Evolutionary conservation across 108 stramenopile genomes (phyloP), one percentile per base, ranked within the genome.

Genomic region (Phaeodactylum tricornutum): DNA sequence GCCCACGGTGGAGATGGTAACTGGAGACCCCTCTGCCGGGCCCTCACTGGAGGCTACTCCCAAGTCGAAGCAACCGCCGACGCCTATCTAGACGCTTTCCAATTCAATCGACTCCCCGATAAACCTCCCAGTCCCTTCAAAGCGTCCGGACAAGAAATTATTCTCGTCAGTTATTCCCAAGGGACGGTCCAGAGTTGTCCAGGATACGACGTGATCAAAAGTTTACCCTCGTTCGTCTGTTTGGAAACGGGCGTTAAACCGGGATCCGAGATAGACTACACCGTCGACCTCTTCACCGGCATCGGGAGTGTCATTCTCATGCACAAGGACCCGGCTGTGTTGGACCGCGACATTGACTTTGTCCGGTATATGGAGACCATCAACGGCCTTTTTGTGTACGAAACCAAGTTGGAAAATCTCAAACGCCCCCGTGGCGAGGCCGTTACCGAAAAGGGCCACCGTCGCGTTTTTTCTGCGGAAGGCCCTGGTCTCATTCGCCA

Each of bases 1-100:
- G 82, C 81, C 38, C 96, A 94, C 55, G 96, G 96, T 7, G 96
- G 94, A 38, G 87, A 95, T 58, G 96, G 94, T 29, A 93, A 77
- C 17, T 97, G 91, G 88, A 36, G 70, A 17, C 77, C 82, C 4
- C 64, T 97, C n/a, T 74, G 64, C 20, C 39, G 62, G 6, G 72
- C 75, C 14, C 39, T 87, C 39, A 82, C 71, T 16, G 83, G 79
- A 19, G n/a, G n/a, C n/a, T 87, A 82, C 48, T 82, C 72, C 27
- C 84, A 85, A 58, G 75, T 90, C n/a, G 79, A 84, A 47, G 75
- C 51, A 4, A 72, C 79, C 50, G 86, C 64, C 9, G 86, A 84
- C 52, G 81, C 89, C 36, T 90, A 79, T 53, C 55, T 95, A 22
- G 94, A 90, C 38, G 58, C 64, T 16, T 56, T 58, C 1, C 59